Conservation (phyloP, 805 yeast genomes). For the Candida incommunis region DNA sequence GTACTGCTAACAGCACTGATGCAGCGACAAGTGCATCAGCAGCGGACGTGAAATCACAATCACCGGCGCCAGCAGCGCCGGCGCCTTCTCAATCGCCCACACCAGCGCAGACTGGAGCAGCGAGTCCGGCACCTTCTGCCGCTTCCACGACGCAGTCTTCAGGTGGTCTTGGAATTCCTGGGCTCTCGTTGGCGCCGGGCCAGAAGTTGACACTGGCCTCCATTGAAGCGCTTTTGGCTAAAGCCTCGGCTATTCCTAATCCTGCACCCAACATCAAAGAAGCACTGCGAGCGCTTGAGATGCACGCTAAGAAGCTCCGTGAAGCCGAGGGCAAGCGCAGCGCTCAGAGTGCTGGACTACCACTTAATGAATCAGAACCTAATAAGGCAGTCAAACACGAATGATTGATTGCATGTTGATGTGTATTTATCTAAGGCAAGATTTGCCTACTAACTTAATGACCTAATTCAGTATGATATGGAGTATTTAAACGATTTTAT, state of each 20-base stretch:
- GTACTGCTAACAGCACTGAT: constrained; percentile 3
- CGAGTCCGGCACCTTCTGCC: constrained; percentile 4
- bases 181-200: constrained; percentile 6
- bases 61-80: constrained; percentile 4
- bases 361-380: not conserved
- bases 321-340: not conserved
- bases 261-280: constrained; percentile 21
- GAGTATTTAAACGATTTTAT: too few relatives aligned
- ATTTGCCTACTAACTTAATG: not conserved
- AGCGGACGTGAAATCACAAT: constrained; percentile 3
- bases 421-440: not conserved
- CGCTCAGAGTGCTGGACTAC: not conserved
- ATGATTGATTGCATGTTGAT: not conserved
- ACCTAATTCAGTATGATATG: not conserved
- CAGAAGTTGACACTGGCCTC: constrained; percentile 14
- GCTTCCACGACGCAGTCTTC: constrained; percentile 4
- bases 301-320: constrained; percentile 14
- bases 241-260: constrained; percentile 23
- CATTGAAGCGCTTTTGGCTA: constrained; percentile 21
- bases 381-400: not conserved
- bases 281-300: constrained; percentile 21
- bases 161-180: constrained; percentile 5
- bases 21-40: constrained; percentile 1
- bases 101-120: constrained; percentile 1
- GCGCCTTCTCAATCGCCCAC: constrained; percentile 3